These are phyloP conservation scores for Pseudozyma pruni DNA, from an alignment of 1,284 basidiomycete species.

Conservation along the genomic window DNA sequence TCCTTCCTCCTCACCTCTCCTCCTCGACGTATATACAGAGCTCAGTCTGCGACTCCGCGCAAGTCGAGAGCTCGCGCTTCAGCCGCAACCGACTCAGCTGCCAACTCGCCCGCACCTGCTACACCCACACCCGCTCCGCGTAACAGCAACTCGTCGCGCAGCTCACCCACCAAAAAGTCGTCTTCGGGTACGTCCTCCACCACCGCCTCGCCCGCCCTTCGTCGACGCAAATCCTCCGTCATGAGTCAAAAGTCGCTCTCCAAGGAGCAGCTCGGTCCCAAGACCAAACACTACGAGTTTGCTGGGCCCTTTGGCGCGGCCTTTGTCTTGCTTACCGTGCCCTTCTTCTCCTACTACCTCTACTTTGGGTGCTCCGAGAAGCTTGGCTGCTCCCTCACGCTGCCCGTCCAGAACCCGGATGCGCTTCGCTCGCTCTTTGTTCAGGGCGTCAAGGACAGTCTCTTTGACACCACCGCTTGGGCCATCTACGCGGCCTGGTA, in stretches of 20 bases:
- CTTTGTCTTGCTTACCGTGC: constrained; percentile 79
- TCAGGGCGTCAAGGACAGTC: constrained; percentile 48
- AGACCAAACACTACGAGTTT: constrained; percentile 79
- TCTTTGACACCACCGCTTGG: constrained; percentile 84
- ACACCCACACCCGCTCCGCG: constrained; percentile 36
- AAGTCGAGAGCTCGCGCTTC: constrained; percentile 32
- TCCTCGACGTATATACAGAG: constrained; percentile 7
- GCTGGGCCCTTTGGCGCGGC: constrained; percentile 83
- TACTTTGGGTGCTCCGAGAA: constrained; percentile 85
- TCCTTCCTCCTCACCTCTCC: background rate
- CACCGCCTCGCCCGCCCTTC: constrained; percentile 18
- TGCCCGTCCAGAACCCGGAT: constrained; percentile 45
- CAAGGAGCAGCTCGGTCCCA: constrained; percentile 69
- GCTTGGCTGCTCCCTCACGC: constrained; percentile 56
- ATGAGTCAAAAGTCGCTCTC: constrained; percentile 44
- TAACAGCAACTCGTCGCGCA: constrained; percentile 22
- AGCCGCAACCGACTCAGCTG: constrained; percentile 31
- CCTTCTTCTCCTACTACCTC: constrained; percentile 80
- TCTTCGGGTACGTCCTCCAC: constrained; percentile 16
- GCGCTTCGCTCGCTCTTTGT: constrained; percentile 34
- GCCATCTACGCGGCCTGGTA: constrained; percentile 90
- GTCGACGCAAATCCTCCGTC: constrained; percentile 37
- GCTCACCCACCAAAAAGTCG: constrained; percentile 23
- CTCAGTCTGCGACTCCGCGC: constrained; percentile 43
- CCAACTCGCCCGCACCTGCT: constrained; percentile 35